These are phyloP conservation scores for Pholiota adiposa DNA, from an alignment of 1,284 basidiomycete genomes.

Conservation along the genomic window DNA sequence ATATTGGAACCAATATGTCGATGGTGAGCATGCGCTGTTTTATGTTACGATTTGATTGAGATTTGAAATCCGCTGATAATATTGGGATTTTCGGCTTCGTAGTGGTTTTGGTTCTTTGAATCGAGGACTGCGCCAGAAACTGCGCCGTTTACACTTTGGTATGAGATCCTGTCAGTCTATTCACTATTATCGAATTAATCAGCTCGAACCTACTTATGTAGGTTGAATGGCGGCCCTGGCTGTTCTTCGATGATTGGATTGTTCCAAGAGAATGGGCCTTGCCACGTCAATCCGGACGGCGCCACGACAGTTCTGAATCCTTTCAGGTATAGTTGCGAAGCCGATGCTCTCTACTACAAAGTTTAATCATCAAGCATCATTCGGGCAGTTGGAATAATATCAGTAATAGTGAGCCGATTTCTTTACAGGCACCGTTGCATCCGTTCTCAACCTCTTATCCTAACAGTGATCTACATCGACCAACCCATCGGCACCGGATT, in stretches of 20 bases:
- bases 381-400: conserved; percentile 70
- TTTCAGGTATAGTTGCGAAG: conserved; percentile 40
- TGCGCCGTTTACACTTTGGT: conserved; percentile 72
- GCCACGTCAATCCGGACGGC: conserved; percentile 56
- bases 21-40: conserved; percentile 43
- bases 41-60: too few relatives aligned
- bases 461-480: conserved; percentile 73
- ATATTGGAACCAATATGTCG: conserved; percentile 63
- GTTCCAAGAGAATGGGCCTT: conserved; percentile 73
- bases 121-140: conserved; percentile 60
- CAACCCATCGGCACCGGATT: conserved; percentile 76
- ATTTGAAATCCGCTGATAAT: too few relatives aligned
- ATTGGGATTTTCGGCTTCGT: background rate
- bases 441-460: background rate
- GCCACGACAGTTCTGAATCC: conserved; percentile 58
- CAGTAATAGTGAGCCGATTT: conserved; percentile 56
- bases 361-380: background rate
- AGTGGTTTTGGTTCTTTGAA: conserved; percentile 81
- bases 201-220: too few relatives aligned
- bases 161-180: conserved; percentile 6
- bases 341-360: background rate
- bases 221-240: conserved; percentile 65
- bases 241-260: conserved; percentile 70
- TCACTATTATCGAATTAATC: conserved; percentile 15
- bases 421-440: too few relatives aligned